Conservation (phyloP, 495 filamentous ascomycete species). For the Aspergillus taichungensis region DNA sequence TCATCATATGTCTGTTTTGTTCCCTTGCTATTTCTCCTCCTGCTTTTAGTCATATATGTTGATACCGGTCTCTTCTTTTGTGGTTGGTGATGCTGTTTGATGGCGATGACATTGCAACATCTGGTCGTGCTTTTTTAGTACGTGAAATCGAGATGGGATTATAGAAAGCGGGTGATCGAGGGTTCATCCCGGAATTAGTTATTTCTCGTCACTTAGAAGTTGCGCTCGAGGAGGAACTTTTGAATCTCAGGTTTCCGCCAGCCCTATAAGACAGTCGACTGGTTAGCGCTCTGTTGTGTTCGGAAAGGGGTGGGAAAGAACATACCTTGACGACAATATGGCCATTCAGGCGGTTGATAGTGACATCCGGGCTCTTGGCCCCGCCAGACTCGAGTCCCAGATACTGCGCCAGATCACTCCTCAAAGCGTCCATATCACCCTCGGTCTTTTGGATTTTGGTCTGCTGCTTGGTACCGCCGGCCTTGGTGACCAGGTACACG, state of each 20-base stretch:
- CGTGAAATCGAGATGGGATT: not conserved
- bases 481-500: slow-evolving; percentile 68
- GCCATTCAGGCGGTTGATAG: slow-evolving; percentile 50
- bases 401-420: slow-evolving; percentile 38
- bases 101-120: slow-evolving; percentile 1
- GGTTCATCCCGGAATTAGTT: slow-evolving; percentile 4
- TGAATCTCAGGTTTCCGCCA: slow-evolving; percentile 44
- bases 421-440: slow-evolving; percentile 54
- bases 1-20: too few relatives aligned
- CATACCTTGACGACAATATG: slow-evolving; percentile 57
- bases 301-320: not conserved
- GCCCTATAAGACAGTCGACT: slow-evolving; percentile 21
- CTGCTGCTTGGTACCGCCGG: slow-evolving; percentile 66
- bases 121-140: not conserved
- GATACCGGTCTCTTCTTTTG: too few relatives aligned
- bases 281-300: not conserved
- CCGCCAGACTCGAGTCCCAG: slow-evolving; percentile 37
- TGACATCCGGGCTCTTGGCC: slow-evolving; percentile 33
- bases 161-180: not conserved
- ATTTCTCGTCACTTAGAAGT: slow-evolving; percentile 27
- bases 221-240: slow-evolving; percentile 38
- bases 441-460: slow-evolving; percentile 72
- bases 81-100: not conserved
- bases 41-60: not conserved
- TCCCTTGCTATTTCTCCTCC: not conserved